phyloP scores from a whole-genome alignment of 495 filamentous ascomycete genomes.

The Penicillium parvum region DNA sequence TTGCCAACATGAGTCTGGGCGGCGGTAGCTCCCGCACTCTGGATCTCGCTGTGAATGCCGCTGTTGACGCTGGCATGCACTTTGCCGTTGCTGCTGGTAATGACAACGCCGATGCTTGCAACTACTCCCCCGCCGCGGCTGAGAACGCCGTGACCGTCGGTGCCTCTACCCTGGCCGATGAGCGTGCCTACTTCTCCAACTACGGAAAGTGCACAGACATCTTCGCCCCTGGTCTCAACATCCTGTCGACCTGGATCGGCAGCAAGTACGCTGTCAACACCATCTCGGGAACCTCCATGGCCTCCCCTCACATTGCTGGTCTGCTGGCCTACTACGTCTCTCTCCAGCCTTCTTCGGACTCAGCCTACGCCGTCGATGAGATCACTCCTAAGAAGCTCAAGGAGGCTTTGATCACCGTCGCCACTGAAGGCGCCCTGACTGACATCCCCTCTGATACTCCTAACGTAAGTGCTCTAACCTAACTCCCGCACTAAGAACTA shows the following conservation, averaged over 20 bases:
- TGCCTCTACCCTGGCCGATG: conserved; percentile 86
- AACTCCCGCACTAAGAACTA: not conserved
- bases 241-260: conserved; percentile 96
- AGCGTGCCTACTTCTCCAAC: conserved; percentile 99
- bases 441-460: conserved; percentile 83
- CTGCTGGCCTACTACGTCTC: conserved; percentile 97
- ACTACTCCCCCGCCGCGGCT: conserved; percentile 97
- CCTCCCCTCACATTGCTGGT: conserved; percentile 94
- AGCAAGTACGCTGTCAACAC: conserved; percentile 92
- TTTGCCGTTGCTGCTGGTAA: conserved; percentile 98
- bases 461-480: conserved; percentile 52
- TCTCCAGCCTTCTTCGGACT: conserved; percentile 83
- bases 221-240: conserved; percentile 96
- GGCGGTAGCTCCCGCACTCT: conserved; percentile 90
- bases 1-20: conserved; percentile 98
- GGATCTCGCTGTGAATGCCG: conserved; percentile 90
- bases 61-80: conserved; percentile 84
- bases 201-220: conserved; percentile 99
- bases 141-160: conserved; percentile 93
- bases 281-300: conserved; percentile 99
- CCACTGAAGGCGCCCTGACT: conserved; percentile 71
- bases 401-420: conserved; percentile 76
- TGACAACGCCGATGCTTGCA: conserved; percentile 97
- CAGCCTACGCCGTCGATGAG: conserved; percentile 79
- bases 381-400: conserved; percentile 95